Evolutionary conservation across 257 asterid species (phyloP).

Genomic region (Pogostemon cablin): DNA sequence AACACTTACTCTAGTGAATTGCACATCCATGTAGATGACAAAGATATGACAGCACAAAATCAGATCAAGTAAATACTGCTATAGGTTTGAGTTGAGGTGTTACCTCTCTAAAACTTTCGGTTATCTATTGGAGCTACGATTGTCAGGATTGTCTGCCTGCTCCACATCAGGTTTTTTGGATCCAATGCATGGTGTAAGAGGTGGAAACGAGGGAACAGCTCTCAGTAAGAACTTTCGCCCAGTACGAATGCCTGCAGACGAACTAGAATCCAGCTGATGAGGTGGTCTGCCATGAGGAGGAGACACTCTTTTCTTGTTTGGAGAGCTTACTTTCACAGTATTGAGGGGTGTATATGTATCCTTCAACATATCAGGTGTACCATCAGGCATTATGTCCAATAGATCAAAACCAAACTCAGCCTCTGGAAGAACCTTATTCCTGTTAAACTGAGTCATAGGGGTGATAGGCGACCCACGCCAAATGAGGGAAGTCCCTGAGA

Average conservation of each 20-base stretch:
- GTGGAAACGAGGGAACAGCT: conserved; percentile 62
- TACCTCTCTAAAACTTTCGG: conserved; percentile 27
- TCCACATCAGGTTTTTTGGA: conserved; percentile 36
- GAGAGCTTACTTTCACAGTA: conserved; percentile 66
- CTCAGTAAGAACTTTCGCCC: conserved; percentile 35
- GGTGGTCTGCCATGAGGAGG: conserved; percentile 50
- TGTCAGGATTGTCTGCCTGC: conserved; percentile 34
- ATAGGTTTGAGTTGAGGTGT: conserved; percentile 1
- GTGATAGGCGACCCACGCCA: conserved; percentile 37
- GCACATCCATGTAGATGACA: background rate
- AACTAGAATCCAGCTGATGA: conserved; percentile 42
- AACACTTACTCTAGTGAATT: too few relatives aligned
- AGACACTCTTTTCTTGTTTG: conserved; percentile 69
- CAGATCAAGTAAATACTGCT: background rate
- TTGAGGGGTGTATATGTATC: conserved; percentile 40
- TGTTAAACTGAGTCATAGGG: conserved; percentile 36
- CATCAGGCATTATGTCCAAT: conserved; percentile 43
- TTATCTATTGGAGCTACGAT: conserved; percentile 37
- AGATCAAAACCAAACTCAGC: conserved; percentile 19
- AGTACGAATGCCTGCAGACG: conserved; percentile 47
- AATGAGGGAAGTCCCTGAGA: conserved; percentile 9
- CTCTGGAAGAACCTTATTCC: conserved; percentile 38
- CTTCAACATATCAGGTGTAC: conserved; percentile 59
- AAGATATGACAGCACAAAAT: background rate
- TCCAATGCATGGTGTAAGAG: conserved; percentile 56